A percentile compares a stretch with the other conserved stretches of the same genome.
These are phyloP conservation scores for Kwoniella botswanensis DNA, from an alignment of 768 basidiomycete genomes.

Conservation along the genomic window DNA sequence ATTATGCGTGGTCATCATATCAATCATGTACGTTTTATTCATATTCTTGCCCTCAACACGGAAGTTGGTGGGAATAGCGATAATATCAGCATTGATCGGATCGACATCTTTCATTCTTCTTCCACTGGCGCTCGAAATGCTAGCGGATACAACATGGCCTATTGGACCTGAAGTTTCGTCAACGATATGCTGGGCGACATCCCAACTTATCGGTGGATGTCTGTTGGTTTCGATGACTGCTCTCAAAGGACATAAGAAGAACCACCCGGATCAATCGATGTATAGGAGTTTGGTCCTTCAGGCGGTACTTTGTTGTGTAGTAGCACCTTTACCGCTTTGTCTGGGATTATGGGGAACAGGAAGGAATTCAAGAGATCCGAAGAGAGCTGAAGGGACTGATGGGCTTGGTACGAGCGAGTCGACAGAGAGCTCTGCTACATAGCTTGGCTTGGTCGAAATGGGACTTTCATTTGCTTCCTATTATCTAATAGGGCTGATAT, in stretches of 20 bases:
- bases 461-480: too few species aligned
- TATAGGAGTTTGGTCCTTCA: constrained; percentile 12
- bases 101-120: constrained; percentile 15
- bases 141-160: constrained; percentile 14
- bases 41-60: constrained; percentile 15
- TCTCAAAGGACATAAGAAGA: constrained; percentile 5
- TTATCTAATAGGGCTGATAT: too few species aligned
- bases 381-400: not conserved
- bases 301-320: constrained; percentile 9
- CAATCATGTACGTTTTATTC: constrained; percentile 6
- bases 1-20: constrained; percentile 10
- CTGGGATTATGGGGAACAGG: constrained; percentile 18
- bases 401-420: too few species aligned
- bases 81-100: constrained; percentile 18
- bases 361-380: not conserved
- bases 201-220: constrained; percentile 16
- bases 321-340: constrained; percentile 15
- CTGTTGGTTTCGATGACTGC: constrained; percentile 15
- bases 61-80: not conserved
- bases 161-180: constrained; percentile 23
- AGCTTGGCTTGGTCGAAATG: too few species aligned
- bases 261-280: constrained; percentile 7
- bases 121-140: constrained; percentile 13
- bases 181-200: constrained; percentile 20
- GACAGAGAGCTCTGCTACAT: too few species aligned